Base-by-base conservation (phyloP, 2,329 filamentous ascomycete genomes). In the Alternaria arborescens region DNA sequence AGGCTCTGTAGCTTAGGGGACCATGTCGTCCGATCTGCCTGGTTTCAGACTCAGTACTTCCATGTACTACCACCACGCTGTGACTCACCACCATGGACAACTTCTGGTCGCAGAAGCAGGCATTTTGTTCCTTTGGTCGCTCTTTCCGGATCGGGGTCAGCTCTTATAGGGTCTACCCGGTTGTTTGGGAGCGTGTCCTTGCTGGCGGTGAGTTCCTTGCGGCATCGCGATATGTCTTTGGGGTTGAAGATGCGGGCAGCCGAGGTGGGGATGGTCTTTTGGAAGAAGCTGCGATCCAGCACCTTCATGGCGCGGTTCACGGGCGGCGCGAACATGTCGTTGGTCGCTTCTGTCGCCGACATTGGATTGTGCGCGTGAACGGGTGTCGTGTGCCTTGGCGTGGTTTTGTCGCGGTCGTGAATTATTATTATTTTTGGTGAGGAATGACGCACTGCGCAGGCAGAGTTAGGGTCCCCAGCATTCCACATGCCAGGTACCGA, bases 201-300 rank as follows among this genome's bases (percentile, higher is more conserved):
- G 60, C 86, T 89, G 66, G 84, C 85, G 28, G 86, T 81, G 30
- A 97, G 82, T 43, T 86, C 83, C 69, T 87, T 88, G 64, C 91
- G 87, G 76, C 91, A 89, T 65, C 84, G 86, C 24, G 89, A 86
- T 57, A 98, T 93, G 70, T 93, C 87, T 68, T 88, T 90, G 62
- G 86, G 86, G 74, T 95, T 91, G 66, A 87, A 86, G 44, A 98
- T 83, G 38, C 90, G 87, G 7, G 93, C 94, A 3, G 93, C 94
- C 8, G 93, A 87, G 24, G 94, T 83, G 24, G 90, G 88, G 56
- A 97, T 82, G 1, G 85, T 91, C 77, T 90, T 92, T 53, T 87
- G 84, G 82, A 98, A 98, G 65, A 96, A 89, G 16, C 89, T 85
- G 68, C 92, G 89, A 81, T 99, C 94, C 65, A 99, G 87, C 51